phyloP scores from a whole-genome alignment of 2,329 filamentous ascomycete species.

The Curvularia verruculosa region DNA sequence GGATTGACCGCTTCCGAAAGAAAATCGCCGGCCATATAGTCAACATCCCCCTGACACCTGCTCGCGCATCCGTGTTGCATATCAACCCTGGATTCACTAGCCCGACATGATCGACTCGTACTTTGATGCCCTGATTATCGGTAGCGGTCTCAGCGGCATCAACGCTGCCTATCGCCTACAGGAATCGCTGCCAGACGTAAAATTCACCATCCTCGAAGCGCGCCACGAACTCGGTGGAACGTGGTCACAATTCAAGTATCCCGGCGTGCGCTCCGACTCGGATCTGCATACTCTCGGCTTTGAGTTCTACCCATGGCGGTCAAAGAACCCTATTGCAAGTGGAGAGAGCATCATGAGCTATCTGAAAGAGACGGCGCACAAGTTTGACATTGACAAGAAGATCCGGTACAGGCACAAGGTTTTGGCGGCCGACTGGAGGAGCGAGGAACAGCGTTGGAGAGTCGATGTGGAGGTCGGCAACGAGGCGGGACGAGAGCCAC shows the following conservation, averaged over 20 bases:
- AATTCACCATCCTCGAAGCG: conserved; percentile 71
- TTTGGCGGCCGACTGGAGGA: conserved; percentile 51
- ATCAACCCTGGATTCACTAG: not conserved
- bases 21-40: not conserved
- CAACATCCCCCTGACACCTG: not conserved
- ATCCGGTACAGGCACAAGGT: conserved; percentile 55
- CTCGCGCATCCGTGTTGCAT: not conserved
- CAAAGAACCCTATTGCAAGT: conserved; percentile 54
- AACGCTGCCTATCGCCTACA: conserved; percentile 76
- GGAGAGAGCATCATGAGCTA: conserved; percentile 54
- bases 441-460: conserved; percentile 57
- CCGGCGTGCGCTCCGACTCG: conserved; percentile 65
- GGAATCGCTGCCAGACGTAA: conserved; percentile 60
- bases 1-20: not conserved
- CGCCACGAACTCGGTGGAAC: conserved; percentile 73
- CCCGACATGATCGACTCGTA: conserved; percentile 24
- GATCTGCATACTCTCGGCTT: conserved; percentile 64
- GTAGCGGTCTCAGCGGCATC: conserved; percentile 77
- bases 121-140: conserved; percentile 65
- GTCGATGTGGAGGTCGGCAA: conserved; percentile 42
- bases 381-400: conserved; percentile 55
- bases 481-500: conserved; percentile 35
- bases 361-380: conserved; percentile 51
- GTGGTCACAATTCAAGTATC: conserved; percentile 79
- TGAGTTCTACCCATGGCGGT: conserved; percentile 71